Conservation (phyloP, 2,329 filamentous ascomycete genomes). For the Purpureocillium lavendulum region DNA sequence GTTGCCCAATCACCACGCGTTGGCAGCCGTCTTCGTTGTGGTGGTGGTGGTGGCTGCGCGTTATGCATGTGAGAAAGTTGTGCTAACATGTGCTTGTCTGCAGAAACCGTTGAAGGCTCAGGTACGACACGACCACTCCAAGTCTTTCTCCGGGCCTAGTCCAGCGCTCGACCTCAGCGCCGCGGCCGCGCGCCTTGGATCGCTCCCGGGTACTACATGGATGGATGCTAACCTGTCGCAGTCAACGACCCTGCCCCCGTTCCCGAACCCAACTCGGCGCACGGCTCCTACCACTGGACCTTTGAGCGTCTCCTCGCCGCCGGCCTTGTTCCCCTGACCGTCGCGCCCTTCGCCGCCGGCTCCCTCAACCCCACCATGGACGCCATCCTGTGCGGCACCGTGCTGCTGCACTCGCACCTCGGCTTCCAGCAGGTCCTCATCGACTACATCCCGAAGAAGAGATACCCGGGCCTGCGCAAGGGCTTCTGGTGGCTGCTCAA, state of each 20-base stretch:
- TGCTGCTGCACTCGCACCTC: slow-evolving; percentile 91
- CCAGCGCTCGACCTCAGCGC: no score
- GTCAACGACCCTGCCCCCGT: slow-evolving; percentile 82
- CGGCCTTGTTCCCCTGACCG: slow-evolving; percentile 74
- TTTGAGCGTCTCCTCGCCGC: slow-evolving; percentile 83
- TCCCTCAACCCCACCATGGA: slow-evolving; percentile 85
- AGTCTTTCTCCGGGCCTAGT: background rate
- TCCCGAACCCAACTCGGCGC: slow-evolving; percentile 61
- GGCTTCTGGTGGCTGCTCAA: slow-evolving; percentile 72
- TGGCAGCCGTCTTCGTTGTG: no score
- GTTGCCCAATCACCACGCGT: background rate
- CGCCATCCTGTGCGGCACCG: slow-evolving; percentile 70
- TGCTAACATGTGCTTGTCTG: slow-evolving; percentile 30
- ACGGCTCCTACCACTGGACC: slow-evolving; percentile 98
- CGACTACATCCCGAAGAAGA: slow-evolving; percentile 77
- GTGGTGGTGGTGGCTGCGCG: no score
- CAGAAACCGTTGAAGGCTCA: slow-evolving; percentile 68
- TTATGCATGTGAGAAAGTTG: no score
- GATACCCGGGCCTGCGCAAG: slow-evolving; percentile 59
- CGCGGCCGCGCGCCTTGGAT: no score
- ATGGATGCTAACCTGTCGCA: slow-evolving; percentile 18
- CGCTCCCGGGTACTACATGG: no score
- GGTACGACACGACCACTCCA: slow-evolving; percentile 39
- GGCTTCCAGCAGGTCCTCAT: slow-evolving; percentile 86
- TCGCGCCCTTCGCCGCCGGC: slow-evolving; percentile 87